Evolutionary conservation across 2,329 filamentous ascomycete species (phyloP), one percentile per base, ranked within the genome.

Genomic region (Volutella citrinella): DNA sequence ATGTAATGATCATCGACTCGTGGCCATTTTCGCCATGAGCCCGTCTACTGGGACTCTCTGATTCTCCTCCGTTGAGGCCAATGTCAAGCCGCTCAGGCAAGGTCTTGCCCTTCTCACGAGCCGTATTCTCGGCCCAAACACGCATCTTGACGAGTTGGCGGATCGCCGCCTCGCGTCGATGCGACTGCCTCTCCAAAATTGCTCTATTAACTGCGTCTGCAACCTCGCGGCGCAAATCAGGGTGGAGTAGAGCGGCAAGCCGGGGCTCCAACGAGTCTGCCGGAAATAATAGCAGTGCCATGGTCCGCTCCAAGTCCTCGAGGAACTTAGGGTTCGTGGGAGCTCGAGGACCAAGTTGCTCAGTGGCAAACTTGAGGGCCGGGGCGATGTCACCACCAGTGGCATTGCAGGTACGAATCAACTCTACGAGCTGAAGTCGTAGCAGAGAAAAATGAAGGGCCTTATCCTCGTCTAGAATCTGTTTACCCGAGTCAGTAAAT

Each of bases 171-270:
- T 95, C 87, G 42, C 83, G 78, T 42, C 81, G 74, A 48, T 80
- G 72, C 15, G 83, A 82, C 56, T 90, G 83, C 31, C 76, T 80
- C 36, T 77, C 71, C 17, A 97, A 67, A 33, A 98, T 88, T 10
- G 89, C 87, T 61, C 89, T 82, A 57, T 98, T 98, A 34, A 98
- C 93, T 49, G 77, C 76, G 42, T 82, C 82, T 5, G 93, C 93
- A n/a, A 96, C 89, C 26, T 83, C 78, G 48, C 82, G 80, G 42
- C 93, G 81, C 27, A 97, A 72, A 29, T 80, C 76, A 4, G 90
- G 86, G 47, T 95, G 77, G 13, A 98, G 69, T 18, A 98, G 70
- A 28, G 79, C 78, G 22, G 83, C 80, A 19, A 96, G 70, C 30
- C 86, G 80, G 4, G 86, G 81, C 27, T 86, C 79, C 22, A 96